Base-by-base conservation (phyloP, 2,329 filamentous ascomycete species). In the Graphilbum sp. region DNA sequence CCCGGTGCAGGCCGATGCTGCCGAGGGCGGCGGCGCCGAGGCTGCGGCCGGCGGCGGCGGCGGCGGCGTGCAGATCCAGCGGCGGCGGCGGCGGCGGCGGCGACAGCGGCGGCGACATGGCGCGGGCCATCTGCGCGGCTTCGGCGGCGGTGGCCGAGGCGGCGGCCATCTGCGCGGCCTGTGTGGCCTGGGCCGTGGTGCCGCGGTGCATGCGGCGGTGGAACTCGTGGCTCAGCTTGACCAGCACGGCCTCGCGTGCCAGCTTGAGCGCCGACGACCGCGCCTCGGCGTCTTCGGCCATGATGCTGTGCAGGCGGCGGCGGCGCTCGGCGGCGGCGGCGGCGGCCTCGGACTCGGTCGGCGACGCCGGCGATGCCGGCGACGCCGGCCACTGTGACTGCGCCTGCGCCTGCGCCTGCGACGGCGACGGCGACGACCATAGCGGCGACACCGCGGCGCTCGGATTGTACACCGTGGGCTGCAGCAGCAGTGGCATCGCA, bases 181-280 rank as follows among this genome's bases (percentile, higher is more conserved):
- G 39, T 2, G 34, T 36, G 2, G 43, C 35, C 16, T 15, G 18
- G 31, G 43, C 32, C 11, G 40, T 33, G 43, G 43, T n/a, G 35
- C 46, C 37, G 5, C 46, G 34, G 42, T 39, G 41, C n/a, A 44
- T 43, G 38, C 44, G 45, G 33, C 43, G 40, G 21, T 47, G 43
- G 38, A 65, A 74, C 50, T 75, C 67, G 39, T 62, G 62, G 47
- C 62, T 67, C 36, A 78, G 61, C 47, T 74, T 74, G 43, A 60
- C 63, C 39, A 78, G 56, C 12, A 79, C 72, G 1, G 69, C 67
- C 44, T 72, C 69, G 50, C 70, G 72, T 25, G 73, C 74, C 41
- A 68, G 66, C 48, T 64, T 62, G 36, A 79, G 56, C 10, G 71
- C 69, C 45, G 60, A 67, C 5, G 60, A 60, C 40, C 72, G 64